A percentile compares a stretch with the other conserved stretches of the same genome.
phyloP scores from a whole-genome alignment of 805 yeast species.

The Candida nanaspora region DNA sequence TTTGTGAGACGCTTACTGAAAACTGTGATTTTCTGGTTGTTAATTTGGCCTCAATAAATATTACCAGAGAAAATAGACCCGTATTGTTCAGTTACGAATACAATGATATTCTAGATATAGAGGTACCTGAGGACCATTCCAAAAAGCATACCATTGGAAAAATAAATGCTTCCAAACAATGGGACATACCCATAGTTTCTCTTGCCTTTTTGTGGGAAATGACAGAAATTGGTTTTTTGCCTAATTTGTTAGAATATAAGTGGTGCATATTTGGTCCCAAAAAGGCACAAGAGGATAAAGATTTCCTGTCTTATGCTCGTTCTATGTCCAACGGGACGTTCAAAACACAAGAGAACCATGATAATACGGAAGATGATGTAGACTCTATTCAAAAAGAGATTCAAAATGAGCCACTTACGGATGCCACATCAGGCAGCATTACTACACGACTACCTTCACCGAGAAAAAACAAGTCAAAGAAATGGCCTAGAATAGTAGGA shows the following conservation, averaged over 20 bases:
- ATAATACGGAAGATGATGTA: background rate
- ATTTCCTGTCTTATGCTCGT: conserved; percentile 14
- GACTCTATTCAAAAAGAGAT: too few species aligned
- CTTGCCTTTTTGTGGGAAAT: conserved; percentile 48
- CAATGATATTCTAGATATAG: conserved; percentile 20
- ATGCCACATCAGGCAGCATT: background rate
- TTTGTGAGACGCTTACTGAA: conserved; percentile 39
- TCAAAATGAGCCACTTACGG: too few species aligned
- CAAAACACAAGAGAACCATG: background rate
- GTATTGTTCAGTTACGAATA: conserved; percentile 30
- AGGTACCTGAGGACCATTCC: conserved; percentile 3
- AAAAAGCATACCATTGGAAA: conserved; percentile 42
- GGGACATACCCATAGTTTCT: conserved; percentile 55
- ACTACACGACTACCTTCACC: conserved; percentile 42
- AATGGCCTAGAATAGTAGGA: conserved; percentile 43
- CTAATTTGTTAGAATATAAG: conserved; percentile 35
- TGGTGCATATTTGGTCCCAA: conserved; percentile 50
- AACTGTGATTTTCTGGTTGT: conserved; percentile 51
- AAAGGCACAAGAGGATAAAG: conserved; percentile 7
- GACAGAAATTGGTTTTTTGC: conserved; percentile 29
- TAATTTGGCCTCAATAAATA: conserved; percentile 39
- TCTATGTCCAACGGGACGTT: conserved; percentile 11
- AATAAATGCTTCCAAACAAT: conserved; percentile 48
- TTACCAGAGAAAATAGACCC: conserved; percentile 34
- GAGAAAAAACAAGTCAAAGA: conserved; percentile 34